Evolutionary conservation across 768 basidiomycete species (phyloP).

Genomic region (Austroboletus festivus): DNA sequence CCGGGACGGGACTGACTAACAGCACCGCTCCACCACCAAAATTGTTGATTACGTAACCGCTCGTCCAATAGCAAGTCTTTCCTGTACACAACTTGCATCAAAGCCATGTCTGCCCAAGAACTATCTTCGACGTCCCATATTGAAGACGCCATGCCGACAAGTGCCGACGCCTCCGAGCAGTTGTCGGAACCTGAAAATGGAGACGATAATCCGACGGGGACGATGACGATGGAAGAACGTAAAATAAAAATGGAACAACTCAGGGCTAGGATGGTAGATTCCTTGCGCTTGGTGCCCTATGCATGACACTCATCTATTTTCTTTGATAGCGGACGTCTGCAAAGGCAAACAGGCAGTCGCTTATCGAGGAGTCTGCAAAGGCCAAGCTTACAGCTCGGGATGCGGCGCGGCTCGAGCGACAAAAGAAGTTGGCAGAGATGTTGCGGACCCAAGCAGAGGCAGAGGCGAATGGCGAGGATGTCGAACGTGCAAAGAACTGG

Average conservation of each 20-base stretch:
- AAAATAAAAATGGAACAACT: constrained; percentile 75
- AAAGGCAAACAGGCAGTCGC: constrained; percentile 78
- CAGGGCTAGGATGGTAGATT: constrained; percentile 69
- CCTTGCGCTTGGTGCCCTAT: not conserved
- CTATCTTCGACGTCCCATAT: constrained; percentile 4
- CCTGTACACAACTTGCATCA: not conserved
- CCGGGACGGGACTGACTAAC: no score
- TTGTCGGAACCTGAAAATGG: constrained; percentile 26
- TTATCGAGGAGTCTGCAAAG: constrained; percentile 82
- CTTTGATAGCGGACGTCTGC: constrained; percentile 65
- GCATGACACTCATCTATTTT: not conserved
- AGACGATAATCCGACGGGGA: constrained; percentile 13
- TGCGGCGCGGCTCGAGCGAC: constrained; percentile 78
- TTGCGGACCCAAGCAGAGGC: constrained; percentile 84
- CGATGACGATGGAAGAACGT: constrained; percentile 63
- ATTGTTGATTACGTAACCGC: no score
- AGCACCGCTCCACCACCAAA: constrained; percentile 32
- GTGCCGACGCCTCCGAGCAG: constrained; percentile 28
- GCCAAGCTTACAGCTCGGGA: constrained; percentile 77
- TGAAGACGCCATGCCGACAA: constrained; percentile 4
- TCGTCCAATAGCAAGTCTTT: no score
- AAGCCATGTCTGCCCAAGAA: constrained; percentile 12
- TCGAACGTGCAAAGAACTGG: constrained; percentile 95
- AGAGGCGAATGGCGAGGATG: constrained; percentile 87
- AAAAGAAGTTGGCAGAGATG: constrained; percentile 86